These are phyloP conservation scores for Euphorbia celastroides DNA, from an alignment of 441 rosid species.

Conservation along the genomic window DNA sequence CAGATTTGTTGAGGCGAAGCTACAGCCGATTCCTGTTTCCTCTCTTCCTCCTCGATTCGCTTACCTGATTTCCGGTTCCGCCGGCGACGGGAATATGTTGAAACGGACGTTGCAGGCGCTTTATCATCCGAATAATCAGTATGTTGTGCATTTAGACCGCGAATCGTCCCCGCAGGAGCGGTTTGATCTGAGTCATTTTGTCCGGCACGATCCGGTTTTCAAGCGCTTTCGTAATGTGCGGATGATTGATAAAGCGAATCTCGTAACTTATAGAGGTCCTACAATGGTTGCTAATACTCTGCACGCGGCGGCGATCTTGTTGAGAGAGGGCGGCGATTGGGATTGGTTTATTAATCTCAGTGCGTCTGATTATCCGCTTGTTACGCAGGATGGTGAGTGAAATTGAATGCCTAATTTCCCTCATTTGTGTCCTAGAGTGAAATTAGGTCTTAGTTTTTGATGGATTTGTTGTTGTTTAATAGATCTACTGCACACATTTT, in stretches of 20 bases:
- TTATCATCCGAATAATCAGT: constrained; percentile 76
- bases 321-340: constrained; percentile 78
- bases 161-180: constrained; percentile 61
- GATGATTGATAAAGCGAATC: constrained; percentile 80
- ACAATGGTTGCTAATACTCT: constrained; percentile 97
- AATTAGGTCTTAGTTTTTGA: background rate
- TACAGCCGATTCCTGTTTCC: constrained; percentile 45
- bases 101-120: constrained; percentile 70
- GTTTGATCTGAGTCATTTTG: constrained; percentile 60
- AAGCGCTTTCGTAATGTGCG: constrained; percentile 53
- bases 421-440: background rate
- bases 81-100: constrained; percentile 67
- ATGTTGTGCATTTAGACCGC: constrained; percentile 80
- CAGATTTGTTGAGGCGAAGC: constrained; percentile 70
- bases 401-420: constrained; percentile 1
- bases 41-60: constrained; percentile 75
- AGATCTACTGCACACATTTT: constrained; percentile 75
- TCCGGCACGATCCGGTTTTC: constrained; percentile 38
- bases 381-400: constrained; percentile 80
- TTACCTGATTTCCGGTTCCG: constrained; percentile 78
- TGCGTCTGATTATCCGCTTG: constrained; percentile 90
- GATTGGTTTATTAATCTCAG: constrained; percentile 41
- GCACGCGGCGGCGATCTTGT: constrained; percentile 88
- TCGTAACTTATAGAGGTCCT: constrained; percentile 86
- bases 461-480: constrained; percentile 18